Base-by-base conservation (phyloP, 305 asterid species). In the Lippia alba region DNA sequence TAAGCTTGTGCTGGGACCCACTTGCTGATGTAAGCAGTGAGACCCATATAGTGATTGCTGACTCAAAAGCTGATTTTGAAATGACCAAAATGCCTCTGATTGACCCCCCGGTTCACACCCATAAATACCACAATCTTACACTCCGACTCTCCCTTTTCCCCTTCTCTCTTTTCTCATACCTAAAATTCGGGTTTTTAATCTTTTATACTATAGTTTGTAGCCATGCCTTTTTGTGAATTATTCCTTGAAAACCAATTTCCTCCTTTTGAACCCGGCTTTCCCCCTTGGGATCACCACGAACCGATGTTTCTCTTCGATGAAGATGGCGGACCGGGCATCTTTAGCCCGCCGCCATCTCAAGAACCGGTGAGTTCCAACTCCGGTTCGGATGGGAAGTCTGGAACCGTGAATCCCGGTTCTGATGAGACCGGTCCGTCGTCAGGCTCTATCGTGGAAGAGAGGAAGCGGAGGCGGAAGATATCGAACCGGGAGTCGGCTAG, bases 401-500 rank as follows among this genome's bases (percentile, higher is more conserved):
- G 56, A 1, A 68, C 40, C 17, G 17, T 60, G 12, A 58, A 19
- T 17, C 61, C 87, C 76, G 74, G 79, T 61, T 75, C 73, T 0
- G 78, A 62, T 2, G 72, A 44, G 49, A 8, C 41, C 41, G 41
- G 41, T 36, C 41, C 41, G 41, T 5, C 41, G 41, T 5, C 9
- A 36, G 41, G 41, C 41, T 36, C 74, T 34, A 11, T 45, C 48
- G 6, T 53, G 19, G 93, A 91, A 61, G 96, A 91, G 49, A 75
- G 89, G 30, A 89, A 89, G 84, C 85, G 71, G 5, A 79, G 88
- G 63, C 96, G 97, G 8, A 91, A 83, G 96, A 14, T 87, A 59
- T 91, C 97, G 68, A 91, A 91, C 92, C 90, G 97, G 64, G 97
- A 89, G 71, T 91, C 97, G 15, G 97, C 97, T 0, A 73, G 88